Base-by-base conservation (phyloP, 352 stramenopile genomes). In the Phytophthora aleatoria region DNA sequence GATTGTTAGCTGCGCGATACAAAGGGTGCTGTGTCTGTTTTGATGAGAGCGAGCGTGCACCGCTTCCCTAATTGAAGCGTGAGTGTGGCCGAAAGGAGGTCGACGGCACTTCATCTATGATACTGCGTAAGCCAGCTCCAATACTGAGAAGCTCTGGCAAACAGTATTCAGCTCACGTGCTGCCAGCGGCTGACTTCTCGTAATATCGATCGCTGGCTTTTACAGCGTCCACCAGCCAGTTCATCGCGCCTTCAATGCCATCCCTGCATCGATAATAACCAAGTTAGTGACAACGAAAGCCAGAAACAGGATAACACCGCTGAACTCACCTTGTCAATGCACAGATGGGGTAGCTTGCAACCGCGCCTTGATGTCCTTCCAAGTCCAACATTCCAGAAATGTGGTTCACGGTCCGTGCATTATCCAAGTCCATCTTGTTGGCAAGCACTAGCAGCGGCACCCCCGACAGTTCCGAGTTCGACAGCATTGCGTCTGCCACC, bases 361-460 rank as follows among this genome's bases (percentile, higher is more conserved):
- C 65, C 7, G 69, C 56, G 35, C 76, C 78, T 30, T 66, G 60
- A 61, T 82, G 58, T 15, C 51, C 50, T 24, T 87, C 71, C 42
- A 90, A 61, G 12, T 76, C 71, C 31, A 94, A 52, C 30, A 81
- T 61, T 8, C 65, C 64, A 2, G 70, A 67, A 28, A 92, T 89
- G 20, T 71, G 49, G 38, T 77, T 74, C 3, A 71, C 70, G 9
- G 64, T 70, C 16, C 61, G 67, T 7, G 85, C 77, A 52, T 84
- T 61, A 58, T 83, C 74, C 30, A 97, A 64, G 69, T 98, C 92
- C 65, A 95, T 93, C 63, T 98, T 98, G 73, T 98, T 98, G 26
- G 85, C 86, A 20, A 97, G 75, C 28, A 98, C 74, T n/a, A 97
- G 64, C 24, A 97, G 53, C 36, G 91, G 91, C n/a, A 97, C 75